Evolutionary conservation across 495 filamentous ascomycete species (phyloP).

Genomic region (Mytilinidion resinicola): DNA sequence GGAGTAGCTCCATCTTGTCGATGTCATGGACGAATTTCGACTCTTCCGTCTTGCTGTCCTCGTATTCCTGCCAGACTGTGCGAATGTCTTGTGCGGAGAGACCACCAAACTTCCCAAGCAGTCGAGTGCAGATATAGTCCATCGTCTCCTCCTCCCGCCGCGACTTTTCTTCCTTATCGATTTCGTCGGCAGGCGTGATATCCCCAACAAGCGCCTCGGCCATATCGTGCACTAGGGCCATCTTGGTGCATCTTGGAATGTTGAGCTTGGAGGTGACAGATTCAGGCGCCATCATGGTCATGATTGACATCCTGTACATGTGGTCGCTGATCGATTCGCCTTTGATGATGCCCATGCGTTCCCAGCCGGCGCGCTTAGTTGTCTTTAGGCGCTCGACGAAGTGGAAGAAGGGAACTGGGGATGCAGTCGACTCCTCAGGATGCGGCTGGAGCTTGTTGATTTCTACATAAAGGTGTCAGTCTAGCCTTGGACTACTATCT

Average conservation of each 20-base stretch:
- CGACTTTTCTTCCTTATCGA: constrained; percentile 70
- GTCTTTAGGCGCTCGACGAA: constrained; percentile 89
- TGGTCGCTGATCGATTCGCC: constrained; percentile 90
- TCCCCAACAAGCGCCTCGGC: constrained; percentile 91
- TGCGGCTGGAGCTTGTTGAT: constrained; percentile 25
- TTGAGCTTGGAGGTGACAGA: constrained; percentile 63
- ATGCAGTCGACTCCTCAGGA: constrained; percentile 54
- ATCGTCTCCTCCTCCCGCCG: constrained; percentile 81
- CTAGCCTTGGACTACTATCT: no score
- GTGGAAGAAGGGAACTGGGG: constrained; percentile 88
- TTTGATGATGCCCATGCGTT: constrained; percentile 68
- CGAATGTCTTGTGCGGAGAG: constrained; percentile 60
- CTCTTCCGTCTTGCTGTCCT: constrained; percentile 74
- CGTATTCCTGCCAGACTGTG: constrained; percentile 86
- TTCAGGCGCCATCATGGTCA: constrained; percentile 86
- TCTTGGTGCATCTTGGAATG: constrained; percentile 76
- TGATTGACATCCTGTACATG: constrained; percentile 99
- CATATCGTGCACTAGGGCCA: constrained; percentile 97
- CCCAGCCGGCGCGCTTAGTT: constrained; percentile 92
- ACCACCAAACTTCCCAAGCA: constrained; percentile 71
- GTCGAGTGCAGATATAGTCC: constrained; percentile 68
- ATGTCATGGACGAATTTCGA: constrained; percentile 90
- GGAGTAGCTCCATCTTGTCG: constrained; percentile 88
- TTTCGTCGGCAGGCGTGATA: constrained; percentile 82
- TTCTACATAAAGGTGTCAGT: neutral